These are phyloP conservation scores for Colletotrichum sp. DNA, from an alignment of 2,329 filamentous ascomycete species.

Conservation along the genomic window DNA sequence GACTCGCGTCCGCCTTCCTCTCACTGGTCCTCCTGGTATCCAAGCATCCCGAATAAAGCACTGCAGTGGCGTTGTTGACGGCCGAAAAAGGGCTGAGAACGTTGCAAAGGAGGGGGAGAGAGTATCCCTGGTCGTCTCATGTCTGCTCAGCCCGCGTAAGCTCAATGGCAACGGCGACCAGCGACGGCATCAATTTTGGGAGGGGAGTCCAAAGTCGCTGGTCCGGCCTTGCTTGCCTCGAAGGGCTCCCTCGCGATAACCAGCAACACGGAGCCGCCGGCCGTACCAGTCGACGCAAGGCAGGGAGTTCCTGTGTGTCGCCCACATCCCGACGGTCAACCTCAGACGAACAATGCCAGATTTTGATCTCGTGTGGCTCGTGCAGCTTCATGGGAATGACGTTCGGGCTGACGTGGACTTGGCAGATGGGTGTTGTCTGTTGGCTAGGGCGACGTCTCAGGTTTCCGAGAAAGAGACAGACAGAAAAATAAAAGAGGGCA, in stretches of 20 bases:
- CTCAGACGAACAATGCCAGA: conserved; percentile 3
- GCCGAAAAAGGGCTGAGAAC: neutral
- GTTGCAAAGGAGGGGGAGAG: neutral
- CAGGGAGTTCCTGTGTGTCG: neutral
- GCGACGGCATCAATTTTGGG: too few relatives aligned
- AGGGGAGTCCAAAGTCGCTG: neutral
- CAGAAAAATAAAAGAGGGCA: neutral
- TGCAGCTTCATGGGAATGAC: neutral
- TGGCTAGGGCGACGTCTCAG: neutral
- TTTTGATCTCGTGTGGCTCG: neutral
- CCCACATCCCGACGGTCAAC: neutral
- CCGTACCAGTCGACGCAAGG: neutral
- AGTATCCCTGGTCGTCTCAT: neutral
- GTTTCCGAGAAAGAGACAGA: neutral
- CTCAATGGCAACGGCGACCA: neutral
- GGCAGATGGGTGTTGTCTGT: neutral
- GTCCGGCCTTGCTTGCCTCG: neutral
- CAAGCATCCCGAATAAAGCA: neutral
- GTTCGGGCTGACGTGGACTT: neutral
- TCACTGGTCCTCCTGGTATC: neutral
- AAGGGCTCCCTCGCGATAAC: neutral
- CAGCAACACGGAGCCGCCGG: neutral
- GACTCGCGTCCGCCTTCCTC: neutral
- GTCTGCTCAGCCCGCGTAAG: neutral
- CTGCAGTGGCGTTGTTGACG: neutral